Conservation (phyloP, 352 stramenopile genomes). For the Pythium pectinolyticum region DNA sequence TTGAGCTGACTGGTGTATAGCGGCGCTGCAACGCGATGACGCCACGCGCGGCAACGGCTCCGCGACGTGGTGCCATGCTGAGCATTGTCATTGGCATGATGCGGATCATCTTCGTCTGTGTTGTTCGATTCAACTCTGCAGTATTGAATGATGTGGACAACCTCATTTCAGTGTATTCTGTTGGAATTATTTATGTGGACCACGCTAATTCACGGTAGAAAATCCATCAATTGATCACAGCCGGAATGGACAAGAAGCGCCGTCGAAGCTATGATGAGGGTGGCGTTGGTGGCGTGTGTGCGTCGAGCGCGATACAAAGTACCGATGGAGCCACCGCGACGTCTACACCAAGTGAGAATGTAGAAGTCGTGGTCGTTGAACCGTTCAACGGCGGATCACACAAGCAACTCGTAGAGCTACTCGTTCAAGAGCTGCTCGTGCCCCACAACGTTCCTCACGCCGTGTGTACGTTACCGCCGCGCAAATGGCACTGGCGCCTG, state of each 20-base stretch:
- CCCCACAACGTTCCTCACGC: slow-evolving; percentile 14
- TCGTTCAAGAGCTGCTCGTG: slow-evolving; percentile 29
- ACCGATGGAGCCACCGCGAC: no score
- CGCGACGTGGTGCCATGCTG: slow-evolving; percentile 1
- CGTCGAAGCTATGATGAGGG: slow-evolving; percentile 5
- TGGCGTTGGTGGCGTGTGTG: background rate
- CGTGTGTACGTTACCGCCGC: slow-evolving; percentile 36
- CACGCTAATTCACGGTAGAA: no score
- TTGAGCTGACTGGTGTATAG: background rate
- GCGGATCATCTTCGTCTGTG: slow-evolving; percentile 2
- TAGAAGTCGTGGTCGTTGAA: slow-evolving; percentile 38
- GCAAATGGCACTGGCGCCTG: slow-evolving; percentile 58
- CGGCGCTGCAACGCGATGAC: background rate
- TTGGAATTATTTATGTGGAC: no score
- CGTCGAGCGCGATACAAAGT: background rate
- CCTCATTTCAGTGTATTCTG: no score
- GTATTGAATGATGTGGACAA: no score
- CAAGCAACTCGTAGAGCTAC: slow-evolving; percentile 49
- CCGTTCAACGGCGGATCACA: slow-evolving; percentile 50
- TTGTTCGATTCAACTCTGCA: no score
- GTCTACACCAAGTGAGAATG: no score
- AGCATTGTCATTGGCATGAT: background rate
- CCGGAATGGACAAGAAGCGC: slow-evolving; percentile 25
- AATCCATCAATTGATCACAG: no score
- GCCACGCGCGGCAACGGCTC: background rate